These are phyloP conservation scores for Elsinoe arachidis DNA, from an alignment of 2,329 filamentous ascomycete genomes.

Conservation along the genomic window DNA sequence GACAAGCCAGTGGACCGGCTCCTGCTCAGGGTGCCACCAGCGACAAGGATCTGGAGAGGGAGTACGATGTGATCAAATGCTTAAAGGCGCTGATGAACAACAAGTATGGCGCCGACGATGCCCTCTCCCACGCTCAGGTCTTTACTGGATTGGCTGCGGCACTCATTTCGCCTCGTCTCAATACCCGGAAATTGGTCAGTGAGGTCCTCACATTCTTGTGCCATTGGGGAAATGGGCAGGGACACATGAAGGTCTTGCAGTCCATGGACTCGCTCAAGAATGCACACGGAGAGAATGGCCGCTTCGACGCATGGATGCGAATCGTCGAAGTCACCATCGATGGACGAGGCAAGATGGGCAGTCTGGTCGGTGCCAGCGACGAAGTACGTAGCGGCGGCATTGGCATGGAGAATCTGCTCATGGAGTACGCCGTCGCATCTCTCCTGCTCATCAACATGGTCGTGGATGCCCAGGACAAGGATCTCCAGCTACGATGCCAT, in stretches of 20 bases:
- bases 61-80: slow-evolving; percentile 97
- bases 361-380: slow-evolving; percentile 90
- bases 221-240: slow-evolving; percentile 82
- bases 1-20: slow-evolving; percentile 64
- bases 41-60: slow-evolving; percentile 78
- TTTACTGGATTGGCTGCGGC: slow-evolving; percentile 80
- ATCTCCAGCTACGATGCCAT: slow-evolving; percentile 85
- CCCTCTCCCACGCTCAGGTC: slow-evolving; percentile 79
- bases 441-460: slow-evolving; percentile 95
- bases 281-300: slow-evolving; percentile 80
- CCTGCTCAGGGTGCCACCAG: slow-evolving; percentile 44
- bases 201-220: slow-evolving; percentile 95
- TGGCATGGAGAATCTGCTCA: slow-evolving; percentile 95
- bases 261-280: slow-evolving; percentile 86
- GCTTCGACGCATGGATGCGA: slow-evolving; percentile 98
- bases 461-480: slow-evolving; percentile 79
- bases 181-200: slow-evolving; percentile 87
- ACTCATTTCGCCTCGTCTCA: slow-evolving; percentile 77
- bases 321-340: slow-evolving; percentile 95
- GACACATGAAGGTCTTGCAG: slow-evolving; percentile 87
- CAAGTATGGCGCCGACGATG: slow-evolving; percentile 96
- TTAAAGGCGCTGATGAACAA: slow-evolving; percentile 98
- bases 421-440: slow-evolving; percentile 96
- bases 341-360: slow-evolving; percentile 97
- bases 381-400: slow-evolving; percentile 93